Percentiles rank a stretch among this genome's conserved stretches.
Conservation (phyloP, 768 basidiomycete genomes). For the Neoboletus subvelutipes region DNA sequence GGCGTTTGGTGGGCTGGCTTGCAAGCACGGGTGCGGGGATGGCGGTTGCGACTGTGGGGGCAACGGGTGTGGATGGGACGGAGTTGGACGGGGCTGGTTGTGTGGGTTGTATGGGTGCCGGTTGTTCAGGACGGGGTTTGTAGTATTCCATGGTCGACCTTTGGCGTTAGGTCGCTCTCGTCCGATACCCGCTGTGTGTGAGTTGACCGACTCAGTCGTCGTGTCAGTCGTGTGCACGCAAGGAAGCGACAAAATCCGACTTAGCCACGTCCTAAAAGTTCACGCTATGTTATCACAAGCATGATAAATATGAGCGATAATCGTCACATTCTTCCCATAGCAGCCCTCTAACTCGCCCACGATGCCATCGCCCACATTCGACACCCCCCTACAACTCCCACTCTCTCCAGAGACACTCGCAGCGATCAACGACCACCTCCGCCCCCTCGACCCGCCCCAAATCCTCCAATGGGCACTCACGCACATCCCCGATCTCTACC, state of each 20-base stretch:
- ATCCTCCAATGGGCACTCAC: slow-evolving; percentile 85
- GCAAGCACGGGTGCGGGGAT: slow-evolving; percentile 8
- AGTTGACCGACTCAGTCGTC: not conserved
- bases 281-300: no score
- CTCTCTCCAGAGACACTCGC: slow-evolving; percentile 57
- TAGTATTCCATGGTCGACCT: slow-evolving; percentile 26
- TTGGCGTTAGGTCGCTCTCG: no score
- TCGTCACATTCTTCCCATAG: not conserved
- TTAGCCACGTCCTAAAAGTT: no score
- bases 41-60: slow-evolving; percentile 1
- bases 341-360: not conserved
- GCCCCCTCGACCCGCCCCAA: slow-evolving; percentile 70
- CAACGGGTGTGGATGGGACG: slow-evolving; percentile 24
- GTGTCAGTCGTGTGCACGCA: not conserved
- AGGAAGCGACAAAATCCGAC: no score
- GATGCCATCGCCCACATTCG: slow-evolving; percentile 12
- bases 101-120: slow-evolving; percentile 12
- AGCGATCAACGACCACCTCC: slow-evolving; percentile 73
- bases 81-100: slow-evolving; percentile 15
- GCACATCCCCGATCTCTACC: slow-evolving; percentile 76
- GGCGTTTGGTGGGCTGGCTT: slow-evolving; percentile 15
- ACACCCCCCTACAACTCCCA: slow-evolving; percentile 54
- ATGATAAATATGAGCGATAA: not conserved
- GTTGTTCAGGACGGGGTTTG: slow-evolving; percentile 28
- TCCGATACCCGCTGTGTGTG: not conserved